Evolutionary conservation across 2,329 filamentous ascomycete genomes (phyloP), one percentile per base, ranked within the genome.

Genomic region (Colletotrichum tanaceti): DNA sequence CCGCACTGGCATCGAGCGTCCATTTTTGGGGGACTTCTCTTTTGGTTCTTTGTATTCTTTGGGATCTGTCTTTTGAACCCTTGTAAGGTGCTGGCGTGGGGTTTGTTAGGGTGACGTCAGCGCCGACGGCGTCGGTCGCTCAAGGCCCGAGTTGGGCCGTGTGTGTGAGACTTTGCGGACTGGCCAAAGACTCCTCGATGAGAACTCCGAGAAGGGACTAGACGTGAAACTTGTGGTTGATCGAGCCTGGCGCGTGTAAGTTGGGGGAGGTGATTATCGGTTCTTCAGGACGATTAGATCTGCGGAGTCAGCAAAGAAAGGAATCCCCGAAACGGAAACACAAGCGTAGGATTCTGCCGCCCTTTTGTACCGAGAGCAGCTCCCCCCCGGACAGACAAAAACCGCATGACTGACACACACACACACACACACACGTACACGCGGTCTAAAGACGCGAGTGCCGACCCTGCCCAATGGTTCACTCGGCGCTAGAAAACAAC

Each of bases 1-100:
- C 88, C 87, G 80, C 91, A 93, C 76, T 91, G 88, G 75, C 90
- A 92, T 60, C 80, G 80, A 35, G 83, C 86, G 63, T 90, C 83
- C 88, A 90, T 90, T 90, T 18, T 22, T 10, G 1, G 32, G 20
- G 18, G 14, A 3, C 32, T 6, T 18, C 63, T 32, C 43, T 58
- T 32, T 32, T 58, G 5, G 14, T 20, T 24, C 7, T 43, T 47
- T 44, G 11, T 10, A 7, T 35, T 7, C 32, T 35, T 35, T 38
- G 32, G 43, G 54, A 22, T n/a, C 11, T 14, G n/a, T 24, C 11
- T 14, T 7, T 35, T 32, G 28, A 58, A 5, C 18, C 28, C n/a
- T 9, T 22, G 43, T 14, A 20, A 5, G 58, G 32, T 32, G 20
- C 28, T 35, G n/a, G n/a, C 18, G 39, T 35, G 44, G 22, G 4